Base-by-base conservation (phyloP, 192 early-diverging fungal species). In the Phycomyces blakesleeanus region DNA sequence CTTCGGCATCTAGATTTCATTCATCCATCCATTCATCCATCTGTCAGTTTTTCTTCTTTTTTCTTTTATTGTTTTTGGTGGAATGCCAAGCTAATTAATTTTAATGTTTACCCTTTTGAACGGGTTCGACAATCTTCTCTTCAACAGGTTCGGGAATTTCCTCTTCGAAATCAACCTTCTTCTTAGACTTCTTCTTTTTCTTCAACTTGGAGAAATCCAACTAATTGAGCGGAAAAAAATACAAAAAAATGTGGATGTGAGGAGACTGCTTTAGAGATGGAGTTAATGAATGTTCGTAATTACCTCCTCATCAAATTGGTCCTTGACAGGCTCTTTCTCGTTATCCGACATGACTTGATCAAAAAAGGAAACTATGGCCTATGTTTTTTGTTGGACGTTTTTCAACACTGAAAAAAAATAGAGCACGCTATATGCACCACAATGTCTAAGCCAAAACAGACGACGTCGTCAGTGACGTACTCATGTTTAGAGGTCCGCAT, bases 161-260 rank as follows among this genome's bases (percentile, higher is more conserved):
- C 58, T 68, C 60, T 47, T 79, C 77, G 62, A 73, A 73, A 29
- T 66, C 63, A 24, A 76, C 77, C 57, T 63, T 67, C 81, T 84
- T 84, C 76, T 87, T 87, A 38, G 81, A 80, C 75, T 85, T 81
- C 71, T 83, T 87, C 68, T 87, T 87, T 71, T 87, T 87, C 75
- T 80, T 80, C 53, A 79, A 51, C 25, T 68, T 74, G 41, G 68
- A 71, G 41, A 70, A 76, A 54, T 76, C 74, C 12, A 68, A 51
- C 74, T 76, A 60, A 6, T 39, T 15, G 5, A 59, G 2, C 39
- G 39, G 52, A 53, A 22, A 50, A 26, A 39, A 27, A 51, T 5
- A 44, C 51, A 24, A 53, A 18, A 42, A 26, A 2, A 44, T 16
- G 5, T 37, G 5, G 18, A 20, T 16, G 41, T 54, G 24, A 21